Base-by-base conservation (phyloP, 768 basidiomycete species). In the Dictyophora rubrovolvata region DNA sequence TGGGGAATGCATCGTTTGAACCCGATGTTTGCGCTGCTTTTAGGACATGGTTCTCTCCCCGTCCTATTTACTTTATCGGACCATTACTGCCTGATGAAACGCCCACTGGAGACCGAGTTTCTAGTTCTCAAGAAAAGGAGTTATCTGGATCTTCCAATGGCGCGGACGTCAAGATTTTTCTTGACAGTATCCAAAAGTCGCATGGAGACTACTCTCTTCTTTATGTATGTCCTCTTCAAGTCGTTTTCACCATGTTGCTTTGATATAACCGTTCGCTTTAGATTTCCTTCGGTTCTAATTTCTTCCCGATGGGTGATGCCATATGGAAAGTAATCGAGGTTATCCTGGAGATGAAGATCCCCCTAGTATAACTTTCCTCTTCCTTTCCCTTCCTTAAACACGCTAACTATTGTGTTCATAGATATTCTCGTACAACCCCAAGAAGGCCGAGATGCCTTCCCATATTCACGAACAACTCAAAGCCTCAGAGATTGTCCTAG, bases 281-380 rank as follows among this genome's bases (percentile, higher is more conserved):
- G 67, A 63, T 67, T 47, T 65, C 67, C 7, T 66, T 68, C 35
- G 67, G 67, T 5, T 61, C 64, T 5, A 28, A 64, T 0, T 63
- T 63, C 42, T 67, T 65, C 61, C 59, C 64, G 17, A 56, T 61
- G 8, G 60, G 64, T 12, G 62, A 65, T 16, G 60, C 63, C 10
- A n/a, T 66, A 7, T 65, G 63, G 59, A 47, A 61, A 1, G 58
- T 67, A 34, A 48, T 68, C 1, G 64, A 65, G 47, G 63, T 66
- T 14, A 42, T 67, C 23, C 61, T 67, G 46, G 64, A 67, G 9
- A 46, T 42, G 53, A 57, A 62, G 9, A 61, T 63, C 5, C 66
- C 67, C 9, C 67, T 68, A 55, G 67, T 68, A 28, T 49, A 63
- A 55, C 23, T 23, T 16, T 11, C 48, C n/a, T 50, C 12, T 18